Percentiles rank a stretch among this genome's conserved stretches.
Conservation (phyloP, 805 yeast species). For the Lipomyces starkeyi region DNA sequence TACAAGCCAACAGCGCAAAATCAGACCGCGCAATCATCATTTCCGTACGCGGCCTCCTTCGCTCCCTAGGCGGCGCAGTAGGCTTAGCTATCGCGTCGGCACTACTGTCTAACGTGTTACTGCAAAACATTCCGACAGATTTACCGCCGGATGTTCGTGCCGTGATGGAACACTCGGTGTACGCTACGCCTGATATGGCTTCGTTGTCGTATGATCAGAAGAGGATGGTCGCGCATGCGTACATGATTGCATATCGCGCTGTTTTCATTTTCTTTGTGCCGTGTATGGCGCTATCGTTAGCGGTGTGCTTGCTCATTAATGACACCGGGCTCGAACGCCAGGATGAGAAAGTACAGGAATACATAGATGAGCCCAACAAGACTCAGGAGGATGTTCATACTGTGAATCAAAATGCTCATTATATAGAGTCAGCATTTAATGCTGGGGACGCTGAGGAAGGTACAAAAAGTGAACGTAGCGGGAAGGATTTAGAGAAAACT, state of each 20-base stretch:
- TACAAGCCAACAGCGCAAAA: conserved; percentile 57
- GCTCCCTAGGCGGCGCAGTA: conserved; percentile 67
- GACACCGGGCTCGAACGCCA: conserved; percentile 27
- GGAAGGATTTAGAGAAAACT: background rate
- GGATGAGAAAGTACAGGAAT: conserved; percentile 13
- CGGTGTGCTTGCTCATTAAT: conserved; percentile 32
- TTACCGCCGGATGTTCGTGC: conserved; percentile 14
- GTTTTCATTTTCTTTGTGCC: conserved; percentile 32
- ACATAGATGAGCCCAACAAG: background rate
- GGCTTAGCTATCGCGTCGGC: conserved; percentile 56
- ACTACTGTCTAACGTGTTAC: conserved; percentile 39
- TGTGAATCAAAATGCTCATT: background rate
- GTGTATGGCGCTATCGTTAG: conserved; percentile 23
- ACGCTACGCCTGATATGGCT: conserved; percentile 29
- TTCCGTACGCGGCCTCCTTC: conserved; percentile 59
- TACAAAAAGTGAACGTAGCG: background rate
- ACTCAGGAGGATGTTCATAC: background rate
- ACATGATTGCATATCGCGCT: conserved; percentile 30
- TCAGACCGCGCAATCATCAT: conserved; percentile 65
- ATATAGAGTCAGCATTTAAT: background rate
- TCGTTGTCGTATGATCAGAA: conserved; percentile 16
- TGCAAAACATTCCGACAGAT: conserved; percentile 19
- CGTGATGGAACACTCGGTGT: conserved; percentile 24
- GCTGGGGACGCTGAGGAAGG: background rate
- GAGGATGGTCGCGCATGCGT: conserved; percentile 32